Evolutionary conservation across 352 stramenopile genomes (phyloP), one percentile per base, ranked within the genome.

Genomic region (Thalassiosira livingstoniorum): DNA sequence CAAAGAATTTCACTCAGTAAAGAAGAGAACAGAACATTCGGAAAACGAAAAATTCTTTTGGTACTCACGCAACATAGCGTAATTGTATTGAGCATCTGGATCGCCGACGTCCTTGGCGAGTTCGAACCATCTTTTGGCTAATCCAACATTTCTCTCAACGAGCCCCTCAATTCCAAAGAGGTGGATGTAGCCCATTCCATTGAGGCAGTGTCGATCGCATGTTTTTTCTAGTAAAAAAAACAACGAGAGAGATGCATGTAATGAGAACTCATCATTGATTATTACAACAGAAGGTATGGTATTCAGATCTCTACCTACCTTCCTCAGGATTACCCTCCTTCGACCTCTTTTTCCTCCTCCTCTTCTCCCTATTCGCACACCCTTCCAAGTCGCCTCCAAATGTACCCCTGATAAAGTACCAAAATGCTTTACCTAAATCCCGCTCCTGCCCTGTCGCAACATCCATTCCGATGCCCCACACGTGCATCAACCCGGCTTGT

Each of bases 401-500:
- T 29, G 87, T 87, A 21, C 88, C 90, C 54, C 86, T 74, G 54
- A 61, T 21, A 68, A 91, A 92, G 45, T 87, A 90, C 57, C 66
- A 31, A 34, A 86, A 74, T 0, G 90, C 90, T 65, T 89, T 85
- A n/a, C 73, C 34, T 15, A 87, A 73, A 84, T 94, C 82, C 25
- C 79, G 69, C 57, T 90, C 69, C 35, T 80, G 37, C 5, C 31
- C 27, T 10, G 23, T 62, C n/a, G n/a, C n/a, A n/a, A n/a, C n/a
- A n/a, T n/a, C n/a, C 61, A 86, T 85, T 4, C 90, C 90, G 7
- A 93, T 82, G 1, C 86, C 85, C 86, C 86, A 93, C 32, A 93
- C 65, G 82, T 93, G 77, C 71, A 94, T 91, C 47, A 81, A 87
- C 31, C 86, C 88, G 7, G 85, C 86, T 37, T 85, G 47, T 45